Evolutionary conservation across 768 basidiomycete species (phyloP).

Genomic region (Saitozyma sp.): DNA sequence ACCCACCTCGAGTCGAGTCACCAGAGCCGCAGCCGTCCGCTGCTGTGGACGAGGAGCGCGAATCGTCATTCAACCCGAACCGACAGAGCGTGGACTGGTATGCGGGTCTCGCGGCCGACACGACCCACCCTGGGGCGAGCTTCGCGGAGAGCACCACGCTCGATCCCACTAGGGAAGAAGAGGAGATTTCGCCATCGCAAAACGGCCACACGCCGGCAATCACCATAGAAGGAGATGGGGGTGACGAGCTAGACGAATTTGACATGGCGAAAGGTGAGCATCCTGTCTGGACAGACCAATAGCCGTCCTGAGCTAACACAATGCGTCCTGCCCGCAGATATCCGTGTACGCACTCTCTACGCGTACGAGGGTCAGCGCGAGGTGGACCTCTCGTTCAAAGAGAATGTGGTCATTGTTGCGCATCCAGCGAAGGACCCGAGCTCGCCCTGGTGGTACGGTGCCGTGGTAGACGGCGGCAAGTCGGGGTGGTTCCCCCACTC

Average conservation of each 20-base stretch:
- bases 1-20: constrained; percentile 49
- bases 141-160: constrained; percentile 53
- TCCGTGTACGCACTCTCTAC: constrained; percentile 77
- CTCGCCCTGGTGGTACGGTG: constrained; percentile 94
- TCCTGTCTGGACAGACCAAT: neutral
- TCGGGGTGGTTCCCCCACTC: constrained; percentile 87
- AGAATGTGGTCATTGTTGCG: constrained; percentile 73
- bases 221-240: constrained; percentile 10
- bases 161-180: constrained; percentile 58
- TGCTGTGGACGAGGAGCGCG: constrained; percentile 20
- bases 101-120: constrained; percentile 75
- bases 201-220: constrained; percentile 15
- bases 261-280: constrained; percentile 51
- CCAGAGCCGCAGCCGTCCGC: constrained; percentile 44
- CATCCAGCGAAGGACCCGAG: constrained; percentile 78
- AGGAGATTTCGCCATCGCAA: constrained; percentile 43
- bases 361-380: constrained; percentile 79
- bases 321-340: constrained; percentile 56
- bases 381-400: constrained; percentile 82
- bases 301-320: constrained; percentile 1
- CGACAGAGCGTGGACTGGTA: constrained; percentile 84
- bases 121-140: constrained; percentile 28
- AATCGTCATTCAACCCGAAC: neutral
- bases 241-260: constrained; percentile 53
- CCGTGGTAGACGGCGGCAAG: constrained; percentile 63